Conservation (phyloP, 805 yeast genomes). For the Candida boleticola region DNA sequence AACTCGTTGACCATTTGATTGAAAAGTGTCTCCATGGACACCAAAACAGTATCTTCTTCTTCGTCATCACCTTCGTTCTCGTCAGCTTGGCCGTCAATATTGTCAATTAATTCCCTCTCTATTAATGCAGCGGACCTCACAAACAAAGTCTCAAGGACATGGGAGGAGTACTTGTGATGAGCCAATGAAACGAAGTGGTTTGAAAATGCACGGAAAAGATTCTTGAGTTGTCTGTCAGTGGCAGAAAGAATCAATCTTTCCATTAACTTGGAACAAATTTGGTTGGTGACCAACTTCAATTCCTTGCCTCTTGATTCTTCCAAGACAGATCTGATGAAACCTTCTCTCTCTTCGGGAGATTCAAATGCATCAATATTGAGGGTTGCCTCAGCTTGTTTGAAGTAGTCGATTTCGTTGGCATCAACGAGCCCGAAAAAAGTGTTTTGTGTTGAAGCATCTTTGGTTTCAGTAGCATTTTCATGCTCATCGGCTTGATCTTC, state of each 20-base stretch:
- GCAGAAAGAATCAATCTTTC: slow-evolving; percentile 79
- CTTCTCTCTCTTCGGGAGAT: slow-evolving; percentile 64
- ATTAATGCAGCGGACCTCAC: slow-evolving; percentile 71
- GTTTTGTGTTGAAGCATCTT: slow-evolving; percentile 14
- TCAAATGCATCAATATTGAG: slow-evolving; percentile 78
- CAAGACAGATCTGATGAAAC: slow-evolving; percentile 73
- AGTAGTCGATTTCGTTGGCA: slow-evolving; percentile 81
- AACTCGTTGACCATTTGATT: slow-evolving; percentile 65
- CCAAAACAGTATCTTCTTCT: slow-evolving; percentile 37
- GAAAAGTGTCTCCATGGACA: slow-evolving; percentile 66
- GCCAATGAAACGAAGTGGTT: slow-evolving; percentile 78
- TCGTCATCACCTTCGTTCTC: slow-evolving; percentile 23
- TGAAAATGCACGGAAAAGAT: slow-evolving; percentile 61
- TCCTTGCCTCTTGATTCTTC: slow-evolving; percentile 89
- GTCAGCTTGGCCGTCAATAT: slow-evolving; percentile 31
- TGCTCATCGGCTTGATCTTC: slow-evolving; percentile 11
- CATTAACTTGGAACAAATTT: slow-evolving; percentile 88
- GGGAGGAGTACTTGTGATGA: slow-evolving; percentile 89
- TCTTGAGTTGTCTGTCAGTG: slow-evolving; percentile 60
- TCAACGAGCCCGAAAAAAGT: slow-evolving; percentile 87
- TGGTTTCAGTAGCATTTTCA: slow-evolving; percentile 7
- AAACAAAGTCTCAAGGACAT: slow-evolving; percentile 83
- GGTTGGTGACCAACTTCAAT: slow-evolving; percentile 87
- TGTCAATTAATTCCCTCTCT: slow-evolving; percentile 64
- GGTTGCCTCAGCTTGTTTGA: slow-evolving; percentile 88